Percentiles rank a stretch among this genome's conserved stretches.
These are phyloP conservation scores for Colletotrichum caudatum DNA, from an alignment of 2,329 filamentous ascomycete species.

Conservation along the genomic window DNA sequence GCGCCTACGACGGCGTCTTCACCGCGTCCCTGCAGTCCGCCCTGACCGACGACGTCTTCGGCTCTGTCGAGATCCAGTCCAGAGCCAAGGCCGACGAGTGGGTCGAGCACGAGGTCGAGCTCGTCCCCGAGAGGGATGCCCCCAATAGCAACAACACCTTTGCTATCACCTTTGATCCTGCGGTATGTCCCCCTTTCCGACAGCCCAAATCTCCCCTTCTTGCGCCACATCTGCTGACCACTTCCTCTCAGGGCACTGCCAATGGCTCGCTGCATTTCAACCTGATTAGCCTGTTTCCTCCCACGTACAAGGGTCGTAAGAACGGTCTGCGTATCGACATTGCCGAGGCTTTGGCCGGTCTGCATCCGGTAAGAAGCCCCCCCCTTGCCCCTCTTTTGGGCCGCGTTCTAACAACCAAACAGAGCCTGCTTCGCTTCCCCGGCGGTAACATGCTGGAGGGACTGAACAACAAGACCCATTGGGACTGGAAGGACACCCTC, in stretches of 20 bases:
- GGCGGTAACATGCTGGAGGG: conserved; percentile 74
- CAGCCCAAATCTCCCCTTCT: background rate
- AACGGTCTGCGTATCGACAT: conserved; percentile 71
- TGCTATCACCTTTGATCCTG: conserved; percentile 63
- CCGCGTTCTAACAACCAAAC: conserved; percentile 14
- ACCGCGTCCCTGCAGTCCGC: conserved; percentile 61
- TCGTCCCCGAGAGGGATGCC: conserved; percentile 59
- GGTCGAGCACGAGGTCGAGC: conserved; percentile 63
- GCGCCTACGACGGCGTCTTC: conserved; percentile 60
- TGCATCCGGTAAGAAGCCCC: conserved; percentile 59
- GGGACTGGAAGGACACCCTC: conserved; percentile 67
- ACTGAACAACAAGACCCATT: conserved; percentile 55
- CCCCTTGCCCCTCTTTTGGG: too few species aligned
- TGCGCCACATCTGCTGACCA: background rate
- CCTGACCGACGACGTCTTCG: conserved; percentile 59
- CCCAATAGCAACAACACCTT: conserved; percentile 69
- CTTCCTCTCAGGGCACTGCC: conserved; percentile 48
- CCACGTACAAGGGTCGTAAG: conserved; percentile 67
- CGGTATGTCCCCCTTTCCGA: conserved; percentile 39
- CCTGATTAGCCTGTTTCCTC: conserved; percentile 70
- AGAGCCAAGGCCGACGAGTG: conserved; percentile 56
- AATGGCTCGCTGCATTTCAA: conserved; percentile 65
- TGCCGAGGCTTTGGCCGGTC: conserved; percentile 62
- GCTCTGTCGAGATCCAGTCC: conserved; percentile 60
- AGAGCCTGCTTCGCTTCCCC: conserved; percentile 70